These are phyloP conservation scores for Olyra latifolia DNA, from an alignment of 176 grass and related monocot genomes.

Conservation along the genomic window DNA sequence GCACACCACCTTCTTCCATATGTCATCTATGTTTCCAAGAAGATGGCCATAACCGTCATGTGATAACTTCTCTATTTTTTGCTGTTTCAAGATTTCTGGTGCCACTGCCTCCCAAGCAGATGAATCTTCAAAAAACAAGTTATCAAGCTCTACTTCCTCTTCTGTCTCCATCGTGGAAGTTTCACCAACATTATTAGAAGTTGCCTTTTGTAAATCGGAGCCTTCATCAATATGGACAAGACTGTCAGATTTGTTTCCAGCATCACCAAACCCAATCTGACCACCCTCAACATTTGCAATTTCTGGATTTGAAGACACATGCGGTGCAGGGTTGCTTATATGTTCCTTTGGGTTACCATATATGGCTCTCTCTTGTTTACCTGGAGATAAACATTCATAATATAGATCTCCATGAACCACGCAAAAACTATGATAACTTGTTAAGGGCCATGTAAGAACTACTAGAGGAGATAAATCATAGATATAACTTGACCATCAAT, in stretches of 20 bases:
- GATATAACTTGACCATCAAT: conserved; percentile 39
- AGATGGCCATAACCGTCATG: conserved; percentile 66
- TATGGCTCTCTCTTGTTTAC: conserved; percentile 43
- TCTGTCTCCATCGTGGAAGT: conserved; percentile 44
- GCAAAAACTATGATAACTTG: conserved; percentile 24
- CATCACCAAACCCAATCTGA: conserved; percentile 23
- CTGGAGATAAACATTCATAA: conserved; percentile 42
- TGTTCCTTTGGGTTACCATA: conserved; percentile 34
- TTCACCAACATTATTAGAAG: conserved; percentile 36
- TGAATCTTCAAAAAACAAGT: conserved; percentile 78
- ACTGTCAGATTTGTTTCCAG: conserved; percentile 39
- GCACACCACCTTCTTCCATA: conserved; percentile 84
- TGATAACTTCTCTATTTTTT: conserved; percentile 61
- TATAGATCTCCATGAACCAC: conserved; percentile 30
- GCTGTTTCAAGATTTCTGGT: conserved; percentile 59
- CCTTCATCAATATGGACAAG: conserved; percentile 45
- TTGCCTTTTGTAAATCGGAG: conserved; percentile 30
- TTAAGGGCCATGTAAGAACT: conserved; percentile 23
- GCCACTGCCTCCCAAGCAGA: conserved; percentile 50
- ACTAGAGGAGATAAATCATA: conserved; percentile 33
- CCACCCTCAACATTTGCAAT: conserved; percentile 24
- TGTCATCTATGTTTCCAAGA: conserved; percentile 89
- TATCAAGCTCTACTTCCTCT: conserved; percentile 84
- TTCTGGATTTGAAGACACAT: conserved; percentile 28
- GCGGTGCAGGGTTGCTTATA: conserved; percentile 21